These are phyloP conservation scores for Azolla pinnata DNA, from an alignment of 75 land plant genomes.

Conservation along the genomic window DNA sequence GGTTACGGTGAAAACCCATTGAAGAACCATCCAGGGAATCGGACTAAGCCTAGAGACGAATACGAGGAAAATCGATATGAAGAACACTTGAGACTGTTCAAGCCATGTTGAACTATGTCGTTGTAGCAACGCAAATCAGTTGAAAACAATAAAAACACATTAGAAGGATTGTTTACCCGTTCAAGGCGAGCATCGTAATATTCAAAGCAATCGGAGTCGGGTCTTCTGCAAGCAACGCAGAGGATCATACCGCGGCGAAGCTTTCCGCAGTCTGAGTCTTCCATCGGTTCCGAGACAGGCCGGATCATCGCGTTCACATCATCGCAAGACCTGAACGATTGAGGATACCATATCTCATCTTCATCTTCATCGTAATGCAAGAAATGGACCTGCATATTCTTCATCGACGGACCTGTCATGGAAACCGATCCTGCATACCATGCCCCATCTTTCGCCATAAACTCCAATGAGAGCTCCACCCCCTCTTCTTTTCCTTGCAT, in stretches of 20 bases:
- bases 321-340: neutral
- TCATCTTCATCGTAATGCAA: neutral
- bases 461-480: too few relatives aligned
- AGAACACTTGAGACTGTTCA: neutral
- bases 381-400: neutral
- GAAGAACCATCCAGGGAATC: too few relatives aligned
- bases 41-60: too few relatives aligned
- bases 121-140: neutral
- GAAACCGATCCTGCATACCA: conserved; percentile 2
- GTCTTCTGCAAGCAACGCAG: neutral
- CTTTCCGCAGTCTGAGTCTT: neutral
- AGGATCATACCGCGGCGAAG: neutral
- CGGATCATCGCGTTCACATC: neutral
- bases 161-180: neutral
- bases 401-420: neutral
- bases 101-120: neutral
- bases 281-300: neutral
- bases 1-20: too few relatives aligned
- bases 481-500: too few relatives aligned
- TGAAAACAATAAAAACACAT: neutral
- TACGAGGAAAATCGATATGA: neutral
- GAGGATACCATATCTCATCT: neutral
- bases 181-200: conserved; percentile 1
- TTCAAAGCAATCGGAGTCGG: neutral
- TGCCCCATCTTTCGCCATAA: neutral